Percentiles rank a stretch among this genome's conserved stretches.
phyloP scores from a whole-genome alignment of 2,329 filamentous ascomycete species.

The Aspergillus amoenus region DNA sequence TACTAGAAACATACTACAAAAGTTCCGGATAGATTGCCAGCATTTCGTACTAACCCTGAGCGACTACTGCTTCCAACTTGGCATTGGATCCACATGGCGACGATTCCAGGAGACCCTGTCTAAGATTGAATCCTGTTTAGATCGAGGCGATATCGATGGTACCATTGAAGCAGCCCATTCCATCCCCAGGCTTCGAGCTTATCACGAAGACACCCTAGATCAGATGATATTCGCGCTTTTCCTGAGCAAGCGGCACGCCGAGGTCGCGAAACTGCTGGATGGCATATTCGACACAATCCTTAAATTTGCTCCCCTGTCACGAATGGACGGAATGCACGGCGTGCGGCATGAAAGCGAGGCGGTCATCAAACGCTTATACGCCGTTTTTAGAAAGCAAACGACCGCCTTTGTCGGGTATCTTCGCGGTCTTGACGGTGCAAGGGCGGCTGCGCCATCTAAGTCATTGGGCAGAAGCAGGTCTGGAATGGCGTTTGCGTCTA shows the following conservation, averaged over 20 bases:
- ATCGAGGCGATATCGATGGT: constrained; percentile 44
- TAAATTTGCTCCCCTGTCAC: constrained; percentile 57
- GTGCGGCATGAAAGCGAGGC: constrained; percentile 40
- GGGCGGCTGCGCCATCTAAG: constrained; percentile 43
- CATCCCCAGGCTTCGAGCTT: constrained; percentile 64
- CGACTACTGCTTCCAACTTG: constrained; percentile 77
- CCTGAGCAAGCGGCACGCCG: constrained; percentile 71
- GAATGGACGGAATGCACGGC: constrained; percentile 38
- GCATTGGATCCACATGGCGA: constrained; percentile 71
- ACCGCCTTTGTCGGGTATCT: constrained; percentile 72
- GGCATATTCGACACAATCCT: constrained; percentile 74
- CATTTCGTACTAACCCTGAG: constrained; percentile 74
- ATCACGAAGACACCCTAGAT: constrained; percentile 73
- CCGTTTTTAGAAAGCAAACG: constrained; percentile 68
- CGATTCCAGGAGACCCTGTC: constrained; percentile 67
- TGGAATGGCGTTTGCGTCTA: constrained; percentile 27
- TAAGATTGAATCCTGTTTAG: constrained; percentile 60
- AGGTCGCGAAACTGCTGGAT: constrained; percentile 70
- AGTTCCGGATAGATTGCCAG: constrained; percentile 73
- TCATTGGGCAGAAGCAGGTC: constrained; percentile 22
- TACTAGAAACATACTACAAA: constrained; percentile 48
- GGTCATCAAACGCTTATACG: constrained; percentile 57
- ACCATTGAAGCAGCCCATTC: constrained; percentile 56
- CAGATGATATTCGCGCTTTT: constrained; percentile 72
- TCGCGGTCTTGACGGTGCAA: constrained; percentile 66